Conservation (phyloP, 257 asterid genomes). For the Thymus quinquecostatus region DNA sequence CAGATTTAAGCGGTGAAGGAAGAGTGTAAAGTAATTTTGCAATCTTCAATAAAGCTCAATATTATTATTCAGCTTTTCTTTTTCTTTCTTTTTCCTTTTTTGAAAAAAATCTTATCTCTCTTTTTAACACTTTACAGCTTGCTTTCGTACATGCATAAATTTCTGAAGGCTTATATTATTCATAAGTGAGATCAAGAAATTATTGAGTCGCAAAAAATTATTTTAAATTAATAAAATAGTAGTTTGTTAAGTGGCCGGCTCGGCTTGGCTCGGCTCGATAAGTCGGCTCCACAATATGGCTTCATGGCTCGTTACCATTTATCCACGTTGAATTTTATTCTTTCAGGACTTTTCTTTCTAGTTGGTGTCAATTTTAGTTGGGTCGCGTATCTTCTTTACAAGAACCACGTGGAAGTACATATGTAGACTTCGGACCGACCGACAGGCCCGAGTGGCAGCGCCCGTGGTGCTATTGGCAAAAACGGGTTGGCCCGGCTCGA, state of each 20-base stretch:
- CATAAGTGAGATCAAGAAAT: neutral
- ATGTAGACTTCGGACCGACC: no score
- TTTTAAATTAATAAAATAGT: no score
- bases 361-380: no score
- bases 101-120: neutral
- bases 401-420: no score
- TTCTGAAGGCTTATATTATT: neutral
- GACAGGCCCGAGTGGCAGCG: no score
- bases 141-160: no score
- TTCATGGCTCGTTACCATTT: conserved; percentile 25
- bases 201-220: no score
- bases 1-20: neutral
- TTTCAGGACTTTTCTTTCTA: conserved; percentile 16
- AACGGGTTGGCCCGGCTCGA: no score
- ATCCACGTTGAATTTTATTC: neutral
- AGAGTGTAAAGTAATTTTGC: conserved; percentile 13
- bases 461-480: no score
- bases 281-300: conserved; percentile 24
- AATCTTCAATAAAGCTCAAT: neutral
- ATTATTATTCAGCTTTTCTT: neutral
- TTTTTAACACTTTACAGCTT: conserved; percentile 8
- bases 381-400: neutral
- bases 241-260: neutral
- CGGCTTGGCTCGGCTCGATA: neutral
- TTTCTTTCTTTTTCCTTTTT: neutral